Evolutionary conservation across 2,329 filamentous ascomycete genomes (phyloP).

Genomic region (Epichloe aotearoae): DNA sequence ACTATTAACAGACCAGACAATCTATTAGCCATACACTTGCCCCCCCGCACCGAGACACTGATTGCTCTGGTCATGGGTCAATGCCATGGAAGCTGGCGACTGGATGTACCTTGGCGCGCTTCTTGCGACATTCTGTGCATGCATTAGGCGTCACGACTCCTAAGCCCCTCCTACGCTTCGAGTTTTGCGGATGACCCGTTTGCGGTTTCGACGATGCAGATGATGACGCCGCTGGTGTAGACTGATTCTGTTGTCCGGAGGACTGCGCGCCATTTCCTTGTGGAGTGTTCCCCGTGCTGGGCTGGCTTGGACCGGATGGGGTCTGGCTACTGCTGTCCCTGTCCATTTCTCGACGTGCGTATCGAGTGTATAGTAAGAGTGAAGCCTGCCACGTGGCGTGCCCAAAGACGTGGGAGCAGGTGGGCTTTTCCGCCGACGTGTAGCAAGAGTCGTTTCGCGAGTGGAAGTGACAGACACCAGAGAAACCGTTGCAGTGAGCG

Average conservation of each 20-base stretch:
- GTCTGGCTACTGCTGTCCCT: constrained; percentile 17
- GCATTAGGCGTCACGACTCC: constrained; percentile 47
- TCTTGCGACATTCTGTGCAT: constrained; percentile 48
- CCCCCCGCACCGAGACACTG: neutral
- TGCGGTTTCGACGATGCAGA: constrained; percentile 10
- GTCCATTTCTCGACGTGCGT: constrained; percentile 16
- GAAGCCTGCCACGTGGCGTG: too few relatives aligned
- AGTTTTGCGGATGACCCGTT: constrained; percentile 18
- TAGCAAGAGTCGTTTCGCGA: neutral
- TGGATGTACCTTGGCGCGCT: constrained; percentile 42
- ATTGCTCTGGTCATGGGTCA: neutral
- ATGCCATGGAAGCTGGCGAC: neutral
- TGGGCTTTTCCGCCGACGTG: neutral
- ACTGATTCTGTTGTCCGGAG: constrained; percentile 3
- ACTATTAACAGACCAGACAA: constrained; percentile 23
- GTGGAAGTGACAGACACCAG: neutral
- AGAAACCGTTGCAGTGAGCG: neutral
- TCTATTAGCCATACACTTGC: neutral
- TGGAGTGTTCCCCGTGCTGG: constrained; percentile 21
- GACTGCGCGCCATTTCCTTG: constrained; percentile 17
- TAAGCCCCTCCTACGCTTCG: constrained; percentile 40
- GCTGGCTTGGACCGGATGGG: constrained; percentile 16
- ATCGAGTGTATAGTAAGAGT: neutral
- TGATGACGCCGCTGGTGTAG: constrained; percentile 6
- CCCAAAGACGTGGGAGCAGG: too few relatives aligned